Base-by-base conservation (phyloP, 768 basidiomycete species). In the Leccinum fibrillosum region DNA sequence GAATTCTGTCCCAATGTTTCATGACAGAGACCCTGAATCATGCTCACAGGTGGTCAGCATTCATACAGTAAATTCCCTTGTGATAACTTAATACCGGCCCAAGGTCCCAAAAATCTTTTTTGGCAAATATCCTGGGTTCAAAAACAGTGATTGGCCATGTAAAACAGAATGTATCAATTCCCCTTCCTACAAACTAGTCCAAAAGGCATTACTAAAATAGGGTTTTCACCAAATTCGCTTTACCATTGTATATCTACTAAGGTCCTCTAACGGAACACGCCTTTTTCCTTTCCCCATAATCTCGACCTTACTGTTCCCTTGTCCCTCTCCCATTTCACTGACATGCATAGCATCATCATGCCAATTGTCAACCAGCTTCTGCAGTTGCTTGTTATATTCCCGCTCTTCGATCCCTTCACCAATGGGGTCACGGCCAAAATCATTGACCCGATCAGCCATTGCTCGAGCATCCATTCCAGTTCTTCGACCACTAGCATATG, bases 211-310 rank as follows among this genome's bases (percentile, higher is more conserved):
- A 34, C 12, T 15, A 35, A 35, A 35, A 44, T 44, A 19, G 2
- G 5, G 10, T 19, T 19, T 49, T 61, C 37, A 87, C 83, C 84
- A 95, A 48, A 96, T 95, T 53, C 92, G 80, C 69, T 96, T 96
- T 49, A 96, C 89, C 94, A 98, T 98, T 19, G 94, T 96, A 77
- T 90, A 98, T 55, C 94, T 75, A 34, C 92, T 96, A 51, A 98
- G 80, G 67, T 96, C 92, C 70, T 97, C 94, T 52, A 98, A 73
- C 58, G 84, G 83, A 56, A 91, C 80, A 49, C 86, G 77, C 56
- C 82, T 86, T 55, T 64, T 75, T 17, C 58, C 69, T 19, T 67
- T 71, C 13, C 66, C 66, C 23, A 37, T 42, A 66, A 66, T 63
- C 70, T 71, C 62, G 28, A 30, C 63, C 37, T 59, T 62, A 23